Base-by-base conservation (phyloP, 2,329 filamentous ascomycete species). In the Apiospora hydei region DNA sequence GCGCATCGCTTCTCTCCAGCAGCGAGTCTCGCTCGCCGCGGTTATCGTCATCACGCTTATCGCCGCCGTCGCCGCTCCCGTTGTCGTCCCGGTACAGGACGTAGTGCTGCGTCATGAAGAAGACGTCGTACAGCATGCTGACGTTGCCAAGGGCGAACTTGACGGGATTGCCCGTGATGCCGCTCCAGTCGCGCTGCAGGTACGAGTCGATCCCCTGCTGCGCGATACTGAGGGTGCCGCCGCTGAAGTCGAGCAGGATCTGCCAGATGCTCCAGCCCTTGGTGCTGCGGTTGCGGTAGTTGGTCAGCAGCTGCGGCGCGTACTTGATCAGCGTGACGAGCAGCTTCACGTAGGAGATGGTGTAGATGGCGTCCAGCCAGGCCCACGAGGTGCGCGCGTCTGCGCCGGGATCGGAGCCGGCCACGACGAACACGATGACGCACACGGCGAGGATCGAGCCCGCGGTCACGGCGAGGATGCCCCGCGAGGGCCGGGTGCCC, bases 31-130 rank as follows among this genome's bases (percentile, higher is more conserved):
- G 75, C 78, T 86, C 84, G 7, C 71, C 76, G 21, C 76, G 73
- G 75, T 80, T 81, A 5, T 67, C 16, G 34, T 21, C n/a, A 30
- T n/a, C n/a, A 18, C 68, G 67, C 44, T 49, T 46, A 16, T 49
- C 67, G 8, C 24, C 30, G 26, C 2, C 47, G 13, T n/a, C 16
- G 34, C 14, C 8, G 46, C 14, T 51, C 11, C 68, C 46, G 34
- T 53, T 41, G 34, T 57, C 46, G 11, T 53, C n/a, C 10, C 30
- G 30, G 79, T 98, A 98, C 26, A 98, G 81, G 47, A 95, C 84
- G 77, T 95, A 98, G 82, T 98, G 96, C 84, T 99, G 96, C 5
- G 88, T 78, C 69, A 98, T 92, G 80, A 98, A 98, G 68, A 98
- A 86, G 44, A 93, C 75, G 80, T 98, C 96, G 81, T 98, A 98